Evolutionary conservation across 2,329 filamentous ascomycete species (phyloP).

Genomic region (Aspergillus melleus): DNA sequence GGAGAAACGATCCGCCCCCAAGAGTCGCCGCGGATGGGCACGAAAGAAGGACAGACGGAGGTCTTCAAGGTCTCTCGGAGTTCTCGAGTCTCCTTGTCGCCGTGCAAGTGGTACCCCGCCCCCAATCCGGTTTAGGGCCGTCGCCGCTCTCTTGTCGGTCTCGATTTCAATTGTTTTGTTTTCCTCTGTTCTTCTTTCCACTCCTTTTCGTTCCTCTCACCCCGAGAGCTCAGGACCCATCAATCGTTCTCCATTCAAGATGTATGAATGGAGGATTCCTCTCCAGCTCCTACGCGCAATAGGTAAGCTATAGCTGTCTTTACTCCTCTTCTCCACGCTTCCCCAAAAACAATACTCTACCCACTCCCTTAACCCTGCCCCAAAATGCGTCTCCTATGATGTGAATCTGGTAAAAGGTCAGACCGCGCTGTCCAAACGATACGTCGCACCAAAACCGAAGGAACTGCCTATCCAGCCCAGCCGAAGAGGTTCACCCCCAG

Average conservation of each 20-base stretch:
- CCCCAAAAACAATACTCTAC: neutral
- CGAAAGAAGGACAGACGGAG: neutral
- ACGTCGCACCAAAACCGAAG: conserved; percentile 1
- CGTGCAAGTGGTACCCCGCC: conserved; percentile 15
- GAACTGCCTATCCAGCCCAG: neutral
- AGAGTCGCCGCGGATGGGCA: neutral
- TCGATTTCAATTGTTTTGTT: neutral
- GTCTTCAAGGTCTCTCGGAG: neutral
- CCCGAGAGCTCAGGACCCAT: neutral
- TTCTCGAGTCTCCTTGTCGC: too few relatives aligned
- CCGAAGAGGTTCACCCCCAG: neutral
- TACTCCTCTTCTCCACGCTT: neutral
- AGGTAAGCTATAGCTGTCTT: neutral
- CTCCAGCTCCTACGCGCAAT: neutral
- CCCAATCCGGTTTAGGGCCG: conserved; percentile 25
- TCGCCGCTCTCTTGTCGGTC: neutral
- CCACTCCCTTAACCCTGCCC: neutral
- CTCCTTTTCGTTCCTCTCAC: conserved; percentile 1
- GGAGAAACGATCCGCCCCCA: neutral
- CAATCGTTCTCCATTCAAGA: neutral
- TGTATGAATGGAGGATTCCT: neutral
- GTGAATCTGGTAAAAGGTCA: conserved; percentile 50
- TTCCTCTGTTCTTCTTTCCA: neutral
- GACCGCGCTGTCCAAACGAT: conserved; percentile 29
- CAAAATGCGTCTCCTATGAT: conserved; percentile 40